A percentile compares a stretch with the other conserved stretches of the same genome.
These are phyloP conservation scores for Botrytis pseudocinerea DNA, from an alignment of 2,329 filamentous ascomycete genomes.

Conservation along the genomic window DNA sequence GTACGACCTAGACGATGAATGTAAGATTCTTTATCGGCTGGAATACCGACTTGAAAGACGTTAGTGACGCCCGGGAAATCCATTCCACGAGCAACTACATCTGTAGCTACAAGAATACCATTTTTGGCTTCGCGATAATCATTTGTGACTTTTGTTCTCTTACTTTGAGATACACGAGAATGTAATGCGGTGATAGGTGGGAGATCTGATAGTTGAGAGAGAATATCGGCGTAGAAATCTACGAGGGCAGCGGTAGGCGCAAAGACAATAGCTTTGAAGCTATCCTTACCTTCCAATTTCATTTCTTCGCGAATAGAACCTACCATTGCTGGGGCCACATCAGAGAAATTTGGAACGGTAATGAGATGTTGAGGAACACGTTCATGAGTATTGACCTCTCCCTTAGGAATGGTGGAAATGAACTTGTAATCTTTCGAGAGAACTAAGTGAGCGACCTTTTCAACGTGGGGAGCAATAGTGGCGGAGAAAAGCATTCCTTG, in stretches of 20 bases:
- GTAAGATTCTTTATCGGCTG: slow-evolving; percentile 67
- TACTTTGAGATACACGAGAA: slow-evolving; percentile 68
- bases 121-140: slow-evolving; percentile 64
- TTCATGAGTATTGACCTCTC: slow-evolving; percentile 84
- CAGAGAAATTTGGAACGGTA: slow-evolving; percentile 66
- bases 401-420: slow-evolving; percentile 79
- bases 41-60: slow-evolving; percentile 70
- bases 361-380: slow-evolving; percentile 79
- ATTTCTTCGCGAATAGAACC: slow-evolving; percentile 70
- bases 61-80: slow-evolving; percentile 81
- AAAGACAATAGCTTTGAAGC: slow-evolving; percentile 96
- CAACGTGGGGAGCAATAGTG: slow-evolving; percentile 82
- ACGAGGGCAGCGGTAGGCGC: slow-evolving; percentile 78
- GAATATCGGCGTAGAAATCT: slow-evolving; percentile 60
- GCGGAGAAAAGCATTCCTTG: slow-evolving; percentile 96
- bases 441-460: slow-evolving; percentile 76
- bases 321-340: slow-evolving; percentile 72
- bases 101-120: slow-evolving; percentile 73
- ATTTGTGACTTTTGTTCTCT: slow-evolving; percentile 70
- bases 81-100: slow-evolving; percentile 80
- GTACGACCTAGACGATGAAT: slow-evolving; percentile 78
- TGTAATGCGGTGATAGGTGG: slow-evolving; percentile 59
- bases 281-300: slow-evolving; percentile 45
- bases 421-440: slow-evolving; percentile 81
- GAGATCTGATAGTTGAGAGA: slow-evolving; percentile 44